Base-by-base conservation (phyloP, 805 yeast genomes). In the Saturnispora saitoi region DNA sequence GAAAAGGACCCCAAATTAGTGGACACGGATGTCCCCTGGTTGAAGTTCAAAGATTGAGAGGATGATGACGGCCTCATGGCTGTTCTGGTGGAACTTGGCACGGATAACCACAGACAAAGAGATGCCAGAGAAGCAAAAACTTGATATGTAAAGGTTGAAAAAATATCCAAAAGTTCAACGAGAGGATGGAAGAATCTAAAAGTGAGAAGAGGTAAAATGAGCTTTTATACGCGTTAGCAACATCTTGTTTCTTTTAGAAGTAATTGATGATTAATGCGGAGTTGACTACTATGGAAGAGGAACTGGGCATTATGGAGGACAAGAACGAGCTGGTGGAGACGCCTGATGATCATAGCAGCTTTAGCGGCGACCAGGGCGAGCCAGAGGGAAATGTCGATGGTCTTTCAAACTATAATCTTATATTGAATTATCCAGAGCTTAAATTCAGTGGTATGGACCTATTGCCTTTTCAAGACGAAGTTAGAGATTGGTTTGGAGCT, bases 361-460 rank as follows among this genome's bases (percentile, higher is more conserved):
- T 39, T 28, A n/a, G 32, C 9, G 61, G 49, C 42, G 57, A 53
- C 10, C 61, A 62, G 40, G 44, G 51, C 2, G 40, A 40, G 48
- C 49, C 51, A 28, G 66, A 63, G 30, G 58, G 56, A 32, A 64
- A 58, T 42, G 57, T 64, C 19, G 68, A 65, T 47, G 68, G 68
- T 0, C 52, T 65, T 42, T 62, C 60, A 37, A 64, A 65, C 48
- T 60, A 52, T 45, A 63, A 65, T 47, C 58, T 67, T 29, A 59
- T 67, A 8, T 45, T 67, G 19, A 68, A 63, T 43, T 60, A 60
- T 47, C 78, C 81, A 0, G 68, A 67, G 26, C 58, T 80, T 5
- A 63, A 70, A 5, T 81, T 75, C 63, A 58, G 63, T 3, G 69
- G 67, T 49, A 42, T 59, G 4, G 78, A 75, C 44, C 56, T 58